Conservation (phyloP, 2,329 filamentous ascomycete species). For the Geosmithia putterillii region DNA sequence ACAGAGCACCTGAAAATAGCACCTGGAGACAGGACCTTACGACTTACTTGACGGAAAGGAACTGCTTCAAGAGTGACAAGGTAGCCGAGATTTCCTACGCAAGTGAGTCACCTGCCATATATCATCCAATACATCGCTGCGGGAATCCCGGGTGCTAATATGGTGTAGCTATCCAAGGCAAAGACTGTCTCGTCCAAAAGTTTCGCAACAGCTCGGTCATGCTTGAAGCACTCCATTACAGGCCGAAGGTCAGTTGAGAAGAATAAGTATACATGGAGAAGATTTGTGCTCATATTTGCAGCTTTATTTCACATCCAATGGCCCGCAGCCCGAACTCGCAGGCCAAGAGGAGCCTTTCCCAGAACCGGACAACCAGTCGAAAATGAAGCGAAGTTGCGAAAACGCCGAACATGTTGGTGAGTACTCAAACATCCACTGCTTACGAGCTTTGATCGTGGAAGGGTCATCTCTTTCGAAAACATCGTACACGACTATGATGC, state of each 20-base stretch:
- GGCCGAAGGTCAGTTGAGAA: conserved; percentile 56
- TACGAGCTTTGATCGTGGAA: not conserved
- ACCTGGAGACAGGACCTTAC: not conserved
- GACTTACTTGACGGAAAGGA: conserved; percentile 33
- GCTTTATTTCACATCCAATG: conserved; percentile 41
- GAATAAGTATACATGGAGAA: not conserved
- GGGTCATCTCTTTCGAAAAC: not conserved
- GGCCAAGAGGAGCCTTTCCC: conserved; percentile 70
- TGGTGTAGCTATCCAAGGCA: conserved; percentile 69
- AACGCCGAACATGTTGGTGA: conserved; percentile 74
- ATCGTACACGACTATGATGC: not conserved
- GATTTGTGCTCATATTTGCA: conserved; percentile 10
- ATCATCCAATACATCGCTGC: not conserved
- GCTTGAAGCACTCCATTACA: conserved; percentile 69
- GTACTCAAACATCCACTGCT: conserved; percentile 15
- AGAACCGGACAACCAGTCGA: conserved; percentile 68
- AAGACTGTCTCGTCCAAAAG: conserved; percentile 82
- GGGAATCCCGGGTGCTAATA: conserved; percentile 5
- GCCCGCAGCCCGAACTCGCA: conserved; percentile 35
- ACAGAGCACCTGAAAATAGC: not conserved
- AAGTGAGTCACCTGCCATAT: conserved; percentile 44
- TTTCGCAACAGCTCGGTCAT: conserved; percentile 97
- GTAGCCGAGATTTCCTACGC: conserved; percentile 87
- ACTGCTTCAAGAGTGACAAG: conserved; percentile 73
- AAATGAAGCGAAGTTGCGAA: conserved; percentile 77